Evolutionary conservation across 2,329 filamentous ascomycete genomes (phyloP).

Genomic region (Cadophora malorum): DNA sequence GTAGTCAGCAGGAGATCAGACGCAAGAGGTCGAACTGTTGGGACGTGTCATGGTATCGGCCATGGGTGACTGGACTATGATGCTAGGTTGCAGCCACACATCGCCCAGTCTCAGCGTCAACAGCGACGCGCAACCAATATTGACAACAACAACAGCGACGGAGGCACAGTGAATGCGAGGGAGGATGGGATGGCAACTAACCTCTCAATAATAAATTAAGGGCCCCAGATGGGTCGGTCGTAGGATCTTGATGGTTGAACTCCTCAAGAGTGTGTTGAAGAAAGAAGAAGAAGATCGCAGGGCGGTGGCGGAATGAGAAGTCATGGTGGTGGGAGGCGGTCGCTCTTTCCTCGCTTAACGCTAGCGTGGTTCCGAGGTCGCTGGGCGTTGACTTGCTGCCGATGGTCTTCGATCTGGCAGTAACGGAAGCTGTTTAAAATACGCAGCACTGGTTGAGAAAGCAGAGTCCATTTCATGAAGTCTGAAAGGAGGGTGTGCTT

Average conservation of each 20-base stretch:
- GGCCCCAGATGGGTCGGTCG: neutral
- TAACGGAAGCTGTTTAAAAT: neutral
- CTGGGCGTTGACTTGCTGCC: neutral
- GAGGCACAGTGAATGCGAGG: neutral
- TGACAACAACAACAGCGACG: slow-evolving; percentile 4
- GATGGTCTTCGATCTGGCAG: neutral
- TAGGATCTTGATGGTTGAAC: neutral
- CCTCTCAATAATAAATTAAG: neutral
- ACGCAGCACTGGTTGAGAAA: neutral
- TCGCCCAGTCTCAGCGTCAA: neutral
- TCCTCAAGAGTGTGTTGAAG: neutral
- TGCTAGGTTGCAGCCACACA: neutral
- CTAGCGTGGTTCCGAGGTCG: slow-evolving; percentile 3
- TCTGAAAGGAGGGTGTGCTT: neutral
- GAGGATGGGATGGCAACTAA: neutral
- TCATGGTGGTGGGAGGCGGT: neutral
- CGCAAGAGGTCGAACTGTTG: neutral
- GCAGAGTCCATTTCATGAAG: neutral
- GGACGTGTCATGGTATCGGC: neutral
- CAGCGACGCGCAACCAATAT: neutral
- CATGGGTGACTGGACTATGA: neutral
- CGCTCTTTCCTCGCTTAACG: slow-evolving; percentile 9
- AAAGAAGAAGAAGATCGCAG: slow-evolving; percentile 5
- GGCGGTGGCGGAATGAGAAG: neutral
- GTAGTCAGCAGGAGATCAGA: slow-evolving; percentile 6